Percentiles rank a stretch among this genome's conserved stretches.
phyloP scores from a whole-genome alignment of 2,329 filamentous ascomycete genomes.

The Cytospora schulzeri region DNA sequence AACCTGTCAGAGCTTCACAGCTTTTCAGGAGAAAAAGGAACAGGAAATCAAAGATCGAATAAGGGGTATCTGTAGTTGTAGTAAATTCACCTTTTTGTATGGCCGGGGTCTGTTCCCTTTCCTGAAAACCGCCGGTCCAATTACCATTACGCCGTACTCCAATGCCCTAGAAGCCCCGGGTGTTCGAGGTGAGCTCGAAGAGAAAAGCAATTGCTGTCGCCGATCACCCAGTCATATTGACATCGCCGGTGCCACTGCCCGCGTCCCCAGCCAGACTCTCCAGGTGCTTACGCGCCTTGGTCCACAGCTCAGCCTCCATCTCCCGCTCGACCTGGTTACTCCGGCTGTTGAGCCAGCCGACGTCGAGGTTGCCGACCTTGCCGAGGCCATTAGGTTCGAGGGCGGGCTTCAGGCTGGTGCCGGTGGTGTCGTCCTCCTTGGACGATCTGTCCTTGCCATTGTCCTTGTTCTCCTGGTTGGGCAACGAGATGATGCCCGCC shows the following conservation, averaged over 20 bases:
- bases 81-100: constrained; percentile 6
- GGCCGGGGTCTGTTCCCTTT: neutral
- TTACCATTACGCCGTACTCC: constrained; percentile 20
- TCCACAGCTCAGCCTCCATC: constrained; percentile 82
- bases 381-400: constrained; percentile 56
- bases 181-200: neutral
- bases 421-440: constrained; percentile 29
- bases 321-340: constrained; percentile 79
- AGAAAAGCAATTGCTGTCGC: too few relatives aligned
- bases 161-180: neutral
- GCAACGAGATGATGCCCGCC: constrained; percentile 68
- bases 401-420: constrained; percentile 36
- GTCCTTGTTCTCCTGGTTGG: constrained; percentile 35
- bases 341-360: constrained; percentile 86
- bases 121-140: neutral
- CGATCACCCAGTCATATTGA: constrained; percentile 38
- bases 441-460: constrained; percentile 26
- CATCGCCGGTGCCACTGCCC: constrained; percentile 25
- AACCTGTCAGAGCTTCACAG: neutral
- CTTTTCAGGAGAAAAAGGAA: neutral
- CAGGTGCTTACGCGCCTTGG: constrained; percentile 58
- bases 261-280: constrained; percentile 38
- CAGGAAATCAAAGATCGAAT: neutral
- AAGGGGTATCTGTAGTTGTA: constrained; percentile 22
- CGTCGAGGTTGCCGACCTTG: constrained; percentile 67